These are phyloP conservation scores for Exophiala sp. DNA, from an alignment of 2,329 filamentous ascomycete species.

Conservation along the genomic window DNA sequence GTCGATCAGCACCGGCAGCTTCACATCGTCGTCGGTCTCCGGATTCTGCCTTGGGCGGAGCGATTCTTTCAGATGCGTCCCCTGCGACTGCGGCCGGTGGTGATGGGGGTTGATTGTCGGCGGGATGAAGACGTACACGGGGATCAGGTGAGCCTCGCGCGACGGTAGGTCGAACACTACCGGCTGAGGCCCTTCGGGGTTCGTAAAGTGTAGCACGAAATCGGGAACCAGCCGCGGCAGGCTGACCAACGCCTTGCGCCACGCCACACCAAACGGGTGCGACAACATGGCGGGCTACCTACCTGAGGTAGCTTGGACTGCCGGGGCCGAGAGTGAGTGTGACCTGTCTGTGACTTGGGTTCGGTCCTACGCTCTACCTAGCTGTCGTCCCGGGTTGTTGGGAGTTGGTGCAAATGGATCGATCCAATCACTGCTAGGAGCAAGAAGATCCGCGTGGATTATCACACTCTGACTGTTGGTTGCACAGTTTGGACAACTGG, in stretches of 20 bases:
- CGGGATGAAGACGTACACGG: conserved; percentile 28
- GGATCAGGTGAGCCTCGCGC: conserved; percentile 25
- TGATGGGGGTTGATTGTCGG: conserved; percentile 14
- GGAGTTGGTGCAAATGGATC: no score
- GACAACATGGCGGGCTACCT: conserved; percentile 4
- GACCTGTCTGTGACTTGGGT: no score
- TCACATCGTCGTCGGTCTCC: conserved; percentile 1
- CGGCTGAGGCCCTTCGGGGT: conserved; percentile 27
- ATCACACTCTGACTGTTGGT: no score
- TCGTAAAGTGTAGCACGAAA: conserved; percentile 26
- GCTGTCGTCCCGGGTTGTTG: no score
- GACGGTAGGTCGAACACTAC: conserved; percentile 26
- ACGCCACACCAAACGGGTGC: conserved; percentile 21
- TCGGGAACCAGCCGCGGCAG: conserved; percentile 26
- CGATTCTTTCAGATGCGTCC: conserved; percentile 16
- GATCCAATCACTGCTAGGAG: no score
- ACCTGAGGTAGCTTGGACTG: no score
- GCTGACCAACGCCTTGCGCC: conserved; percentile 28
- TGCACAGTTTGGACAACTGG: no score
- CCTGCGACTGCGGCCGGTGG: conserved; percentile 3
- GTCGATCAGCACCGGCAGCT: conserved; percentile 27
- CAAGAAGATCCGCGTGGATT: no score
- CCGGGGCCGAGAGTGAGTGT: no score
- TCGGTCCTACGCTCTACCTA: no score
- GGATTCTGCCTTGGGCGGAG: conserved; percentile 4